These are phyloP conservation scores for Phlebiopsis flavidoalba DNA, from an alignment of 768 basidiomycete genomes.

Conservation along the genomic window DNA sequence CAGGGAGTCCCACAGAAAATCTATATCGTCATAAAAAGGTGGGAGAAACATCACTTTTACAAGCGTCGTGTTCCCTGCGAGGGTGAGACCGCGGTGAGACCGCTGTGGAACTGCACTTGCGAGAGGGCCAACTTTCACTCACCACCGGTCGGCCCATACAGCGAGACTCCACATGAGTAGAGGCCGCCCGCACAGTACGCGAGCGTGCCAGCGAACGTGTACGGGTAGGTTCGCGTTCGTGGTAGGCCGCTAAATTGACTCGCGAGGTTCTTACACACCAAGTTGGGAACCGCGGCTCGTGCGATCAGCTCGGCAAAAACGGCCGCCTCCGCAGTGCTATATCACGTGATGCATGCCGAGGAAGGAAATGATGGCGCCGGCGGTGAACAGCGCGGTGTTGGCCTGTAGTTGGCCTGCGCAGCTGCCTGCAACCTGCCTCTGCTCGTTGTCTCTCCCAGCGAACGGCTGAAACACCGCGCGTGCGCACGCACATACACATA, in stretches of 20 bases:
- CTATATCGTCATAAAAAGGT: neutral
- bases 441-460: neutral
- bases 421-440: conserved; percentile 1
- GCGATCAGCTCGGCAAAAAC: neutral
- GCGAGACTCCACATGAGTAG: neutral
- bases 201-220: neutral
- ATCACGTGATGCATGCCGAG: neutral
- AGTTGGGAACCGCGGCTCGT: neutral
- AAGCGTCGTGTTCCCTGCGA: neutral
- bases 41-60: neutral
- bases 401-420: neutral
- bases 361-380: neutral
- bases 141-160: neutral
- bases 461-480: neutral
- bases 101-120: neutral
- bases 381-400: neutral
- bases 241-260: neutral
- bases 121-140: neutral
- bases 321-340: neutral
- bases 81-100: conserved; percentile 3
- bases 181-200: neutral
- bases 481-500: neutral
- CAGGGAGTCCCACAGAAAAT: neutral
- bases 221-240: neutral
- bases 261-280: neutral